phyloP scores from a whole-genome alignment of 805 yeast species.

The Kuraishia capsulata region DNA sequence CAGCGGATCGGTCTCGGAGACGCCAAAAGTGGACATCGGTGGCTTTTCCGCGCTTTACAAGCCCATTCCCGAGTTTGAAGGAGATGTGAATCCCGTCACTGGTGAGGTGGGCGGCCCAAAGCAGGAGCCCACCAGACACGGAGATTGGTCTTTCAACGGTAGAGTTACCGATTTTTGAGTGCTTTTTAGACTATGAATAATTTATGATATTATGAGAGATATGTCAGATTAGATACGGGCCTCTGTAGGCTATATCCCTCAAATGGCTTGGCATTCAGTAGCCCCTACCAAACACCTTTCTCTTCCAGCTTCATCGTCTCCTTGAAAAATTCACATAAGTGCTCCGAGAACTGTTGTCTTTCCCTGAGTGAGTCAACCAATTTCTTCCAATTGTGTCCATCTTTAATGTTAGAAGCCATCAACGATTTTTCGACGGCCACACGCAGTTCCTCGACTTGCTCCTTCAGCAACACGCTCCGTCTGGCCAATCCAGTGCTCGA shows the following conservation, averaged over 20 bases:
- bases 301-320: too few species aligned
- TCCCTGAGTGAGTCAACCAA: background rate
- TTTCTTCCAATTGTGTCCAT: background rate
- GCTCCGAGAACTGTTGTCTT: background rate
- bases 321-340: background rate
- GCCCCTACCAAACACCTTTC: too few species aligned
- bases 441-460: background rate
- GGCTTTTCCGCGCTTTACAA: conserved; percentile 60
- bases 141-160: conserved; percentile 93
- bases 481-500: background rate
- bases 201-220: background rate
- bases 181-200: too few species aligned
- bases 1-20: conserved; percentile 9
- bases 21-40: conserved; percentile 43
- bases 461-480: background rate
- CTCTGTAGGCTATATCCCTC: too few species aligned
- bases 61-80: conserved; percentile 91
- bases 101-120: conserved; percentile 98
- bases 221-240: too few species aligned
- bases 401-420: background rate
- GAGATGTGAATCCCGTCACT: conserved; percentile 84
- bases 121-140: conserved; percentile 84
- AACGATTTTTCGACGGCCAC: background rate
- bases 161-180: conserved; percentile 91
- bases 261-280: too few species aligned